Evolutionary conservation across 176 grass and related monocot genomes (phyloP).

Genomic region (Lolium rigidum): DNA sequence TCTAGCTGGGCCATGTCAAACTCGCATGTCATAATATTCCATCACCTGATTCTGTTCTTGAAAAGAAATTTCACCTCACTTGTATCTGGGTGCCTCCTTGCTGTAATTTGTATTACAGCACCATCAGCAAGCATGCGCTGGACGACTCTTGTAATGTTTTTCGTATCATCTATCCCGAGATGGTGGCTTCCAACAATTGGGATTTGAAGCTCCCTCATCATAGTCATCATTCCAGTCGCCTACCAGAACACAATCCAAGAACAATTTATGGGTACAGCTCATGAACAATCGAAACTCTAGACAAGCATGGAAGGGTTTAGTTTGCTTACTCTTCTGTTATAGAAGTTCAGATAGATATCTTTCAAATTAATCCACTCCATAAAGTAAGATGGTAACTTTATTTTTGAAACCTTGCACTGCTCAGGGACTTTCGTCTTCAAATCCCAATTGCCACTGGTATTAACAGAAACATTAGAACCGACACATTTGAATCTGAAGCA

Average conservation of each 20-base stretch:
- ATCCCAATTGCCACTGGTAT: constrained; percentile 91
- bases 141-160: constrained; percentile 85
- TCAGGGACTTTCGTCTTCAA: constrained; percentile 95
- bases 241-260: constrained; percentile 35
- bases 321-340: constrained; percentile 70
- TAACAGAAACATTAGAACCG: constrained; percentile 25
- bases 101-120: constrained; percentile 71
- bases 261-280: constrained; percentile 1
- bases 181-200: constrained; percentile 76
- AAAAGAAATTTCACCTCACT: constrained; percentile 70
- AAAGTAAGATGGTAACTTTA: constrained; percentile 81
- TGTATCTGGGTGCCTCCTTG: constrained; percentile 55
- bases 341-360: constrained; percentile 92
- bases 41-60: constrained; percentile 67
- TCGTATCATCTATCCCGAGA: constrained; percentile 89
- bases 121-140: constrained; percentile 82
- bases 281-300: constrained; percentile 3
- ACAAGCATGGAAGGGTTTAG: constrained; percentile 1
- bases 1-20: background rate
- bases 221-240: constrained; percentile 94
- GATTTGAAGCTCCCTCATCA: constrained; percentile 84
- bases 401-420: constrained; percentile 80
- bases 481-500: constrained; percentile 24
- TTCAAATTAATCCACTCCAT: constrained; percentile 96
- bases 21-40: background rate